These are phyloP conservation scores for Eucalyptus marginata DNA, from an alignment of 345 rosid species.

Conservation along the genomic window DNA sequence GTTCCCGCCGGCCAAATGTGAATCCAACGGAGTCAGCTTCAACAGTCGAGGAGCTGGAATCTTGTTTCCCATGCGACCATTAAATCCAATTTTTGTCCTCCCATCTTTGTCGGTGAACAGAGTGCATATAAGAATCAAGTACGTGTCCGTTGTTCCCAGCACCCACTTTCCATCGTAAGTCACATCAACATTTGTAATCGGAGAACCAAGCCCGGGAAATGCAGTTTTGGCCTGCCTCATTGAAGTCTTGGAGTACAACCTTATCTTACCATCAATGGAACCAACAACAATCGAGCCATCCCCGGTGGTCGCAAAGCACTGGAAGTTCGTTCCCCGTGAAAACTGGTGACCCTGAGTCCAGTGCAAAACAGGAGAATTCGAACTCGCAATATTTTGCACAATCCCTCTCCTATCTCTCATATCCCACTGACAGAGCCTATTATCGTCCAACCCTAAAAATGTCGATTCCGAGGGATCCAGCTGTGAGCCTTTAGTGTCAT, in stretches of 20 bases:
- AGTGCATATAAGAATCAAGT: slow-evolving; percentile 78
- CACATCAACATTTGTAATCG: slow-evolving; percentile 81
- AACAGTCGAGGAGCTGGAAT: slow-evolving; percentile 85
- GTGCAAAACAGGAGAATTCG: slow-evolving; percentile 59
- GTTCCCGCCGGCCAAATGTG: slow-evolving; percentile 75
- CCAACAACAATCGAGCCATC: slow-evolving; percentile 93
- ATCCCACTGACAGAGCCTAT: slow-evolving; percentile 95
- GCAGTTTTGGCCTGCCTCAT: slow-evolving; percentile 96
- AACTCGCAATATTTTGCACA: slow-evolving; percentile 51
- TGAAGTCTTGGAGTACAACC: slow-evolving; percentile 73
- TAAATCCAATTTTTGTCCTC: slow-evolving; percentile 74
- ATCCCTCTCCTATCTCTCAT: slow-evolving; percentile 81
- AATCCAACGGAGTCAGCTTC: slow-evolving; percentile 87
- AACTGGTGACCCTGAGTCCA: slow-evolving; percentile 96
- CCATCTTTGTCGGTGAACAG: slow-evolving; percentile 92
- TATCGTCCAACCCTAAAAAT: slow-evolving; percentile 87
- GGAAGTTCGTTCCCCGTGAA: slow-evolving; percentile 89
- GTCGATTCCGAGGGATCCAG: slow-evolving; percentile 92
- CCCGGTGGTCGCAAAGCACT: slow-evolving; percentile 89
- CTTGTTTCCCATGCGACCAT: slow-evolving; percentile 90
- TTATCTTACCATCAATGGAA: slow-evolving; percentile 87
- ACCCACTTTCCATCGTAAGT: slow-evolving; percentile 96
- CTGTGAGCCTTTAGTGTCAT: slow-evolving; percentile 82
- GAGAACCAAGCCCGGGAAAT: slow-evolving; percentile 94
- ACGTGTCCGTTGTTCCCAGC: slow-evolving; percentile 82